Evolutionary conservation across 805 yeast genomes (phyloP).

Genomic region (Saccharomyces mikatae): DNA sequence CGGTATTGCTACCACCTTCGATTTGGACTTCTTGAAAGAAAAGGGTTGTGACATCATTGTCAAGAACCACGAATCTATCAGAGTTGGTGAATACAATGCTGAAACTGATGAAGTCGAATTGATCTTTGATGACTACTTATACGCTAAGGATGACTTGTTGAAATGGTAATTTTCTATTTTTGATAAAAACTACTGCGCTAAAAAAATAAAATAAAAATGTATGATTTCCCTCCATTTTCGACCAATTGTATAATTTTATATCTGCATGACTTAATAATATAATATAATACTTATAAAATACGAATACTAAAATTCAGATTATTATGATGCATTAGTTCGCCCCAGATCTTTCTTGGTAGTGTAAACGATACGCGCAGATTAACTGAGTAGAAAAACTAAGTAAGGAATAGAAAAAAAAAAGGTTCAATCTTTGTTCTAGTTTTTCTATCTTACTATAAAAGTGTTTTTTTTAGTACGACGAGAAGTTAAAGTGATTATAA

Average conservation of each 20-base stretch:
- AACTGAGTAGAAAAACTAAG: neutral
- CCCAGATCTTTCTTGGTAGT: neutral
- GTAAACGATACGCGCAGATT: neutral
- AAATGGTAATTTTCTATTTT: slow-evolving; percentile 22
- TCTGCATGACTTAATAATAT: neutral
- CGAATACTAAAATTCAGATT: neutral
- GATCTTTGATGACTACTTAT: slow-evolving; percentile 32
- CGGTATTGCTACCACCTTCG: slow-evolving; percentile 78
- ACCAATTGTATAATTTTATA: slow-evolving; percentile 1
- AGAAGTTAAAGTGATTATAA: neutral
- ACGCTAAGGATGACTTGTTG: slow-evolving; percentile 31
- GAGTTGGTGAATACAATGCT: slow-evolving; percentile 46
- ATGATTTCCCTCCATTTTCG: slow-evolving; percentile 1
- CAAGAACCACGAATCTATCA: slow-evolving; percentile 57
- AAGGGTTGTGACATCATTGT: slow-evolving; percentile 81
- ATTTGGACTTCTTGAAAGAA: slow-evolving; percentile 55
- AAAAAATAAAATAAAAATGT: neutral
- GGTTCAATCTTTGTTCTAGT: neutral
- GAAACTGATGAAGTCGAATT: slow-evolving; percentile 34
- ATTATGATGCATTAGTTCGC: neutral
- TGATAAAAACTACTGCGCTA: neutral
- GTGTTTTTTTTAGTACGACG: neutral
- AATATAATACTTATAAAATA: neutral
- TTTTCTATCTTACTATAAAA: neutral
- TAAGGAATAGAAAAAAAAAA: neutral